Evolutionary conservation across 148 eudicot species (phyloP), one percentile per base, ranked within the genome.

Genomic region (Rhododendron ferrugineum): DNA sequence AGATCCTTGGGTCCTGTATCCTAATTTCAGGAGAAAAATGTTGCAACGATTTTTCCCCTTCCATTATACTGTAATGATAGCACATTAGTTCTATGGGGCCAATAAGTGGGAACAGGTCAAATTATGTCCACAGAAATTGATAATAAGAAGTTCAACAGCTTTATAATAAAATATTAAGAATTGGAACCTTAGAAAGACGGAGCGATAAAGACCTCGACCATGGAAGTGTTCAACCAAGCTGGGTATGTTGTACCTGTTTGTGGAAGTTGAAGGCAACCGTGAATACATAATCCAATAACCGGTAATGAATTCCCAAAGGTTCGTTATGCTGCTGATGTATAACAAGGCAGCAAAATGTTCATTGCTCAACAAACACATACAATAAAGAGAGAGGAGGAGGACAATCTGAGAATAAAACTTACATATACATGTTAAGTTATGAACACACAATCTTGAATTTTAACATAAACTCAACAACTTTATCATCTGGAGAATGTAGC

Each of bases 201-300:
- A 94, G 54, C 95, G 94, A 86, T 97, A 95, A 68, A 95, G 91
- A 82, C 98, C 99, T 86, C 98, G 95, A 44, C 86, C 50, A 87
- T 97, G 84, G 88, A 97, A 97, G 88, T 95, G 98, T 80, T 97
- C 99, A 83, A 95, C 95, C 86, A 95, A 86, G 62, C 89, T 89
- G 85, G 86, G 87, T 84, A 94, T 74, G 84, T 97, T 93, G 90
- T 95, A 97, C 92, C 99, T 97, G 89, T 84, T 26, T 85, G 77
- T 4, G 81, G 37, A 28, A 37, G 52, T 75, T 30, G 36, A 36
- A 80, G 66, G 4, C 30, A 83, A 60, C 18, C 32, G 15, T 34
- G 6, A 54, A 42, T 77, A 70, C n/a, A 22, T 2, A 26, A 60
- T 28, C 58, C 60, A 60, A 30, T 58, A 30, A 11, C 37, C 7